Base-by-base conservation (phyloP, 73 alveolate species). In the Symbiodinium natans region DNA sequence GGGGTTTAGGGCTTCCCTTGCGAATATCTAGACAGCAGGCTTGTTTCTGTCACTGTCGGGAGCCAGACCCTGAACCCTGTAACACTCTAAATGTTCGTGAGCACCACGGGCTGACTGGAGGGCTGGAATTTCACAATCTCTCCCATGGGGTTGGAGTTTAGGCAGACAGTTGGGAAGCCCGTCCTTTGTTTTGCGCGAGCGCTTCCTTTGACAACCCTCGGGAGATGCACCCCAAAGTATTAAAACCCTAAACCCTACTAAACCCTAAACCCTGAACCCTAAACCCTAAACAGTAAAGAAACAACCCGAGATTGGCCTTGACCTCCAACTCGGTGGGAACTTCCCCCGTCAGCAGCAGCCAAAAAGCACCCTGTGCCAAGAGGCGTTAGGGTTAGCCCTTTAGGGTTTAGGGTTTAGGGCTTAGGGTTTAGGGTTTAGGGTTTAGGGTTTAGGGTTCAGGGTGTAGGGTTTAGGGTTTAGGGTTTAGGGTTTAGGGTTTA, bases 321-420 rank as follows among this genome's bases (percentile, higher is more conserved):
- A 99, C 54, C 82, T 99, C 99, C 52, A 59, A 34, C 36, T 95
- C 99, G 93, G 99, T 98, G 17, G 99, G 99, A 83, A 83, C 99
- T 83, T 99, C 99, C 92, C 99, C 99, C 13, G 99, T 99, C 63
- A 99, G 90, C 71, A 99, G 99, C n/a, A 99, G 99, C 99, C 99
- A 99, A 80, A 99, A 99, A 41, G 99, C 99, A 46, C 99, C 99
- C 92, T 99, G 6, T 13, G 59, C n/a, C n/a, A n/a, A n/a, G n/a
- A n/a, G n/a, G n/a, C 33, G 74, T 15, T 1, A 56, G 75, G 33
- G 75, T 56, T 56, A 46, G 59, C 25, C 25, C 25, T 46, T 46
- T 46, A 46, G 59, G 75, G 75, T 56, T 56, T 9, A 63, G 80
- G 80, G 80, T 63, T 63, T 7, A 56, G 74, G 74, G 56, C 11